Base-by-base conservation (phyloP, 129 eudicot species). In the Artemisia annua region DNA sequence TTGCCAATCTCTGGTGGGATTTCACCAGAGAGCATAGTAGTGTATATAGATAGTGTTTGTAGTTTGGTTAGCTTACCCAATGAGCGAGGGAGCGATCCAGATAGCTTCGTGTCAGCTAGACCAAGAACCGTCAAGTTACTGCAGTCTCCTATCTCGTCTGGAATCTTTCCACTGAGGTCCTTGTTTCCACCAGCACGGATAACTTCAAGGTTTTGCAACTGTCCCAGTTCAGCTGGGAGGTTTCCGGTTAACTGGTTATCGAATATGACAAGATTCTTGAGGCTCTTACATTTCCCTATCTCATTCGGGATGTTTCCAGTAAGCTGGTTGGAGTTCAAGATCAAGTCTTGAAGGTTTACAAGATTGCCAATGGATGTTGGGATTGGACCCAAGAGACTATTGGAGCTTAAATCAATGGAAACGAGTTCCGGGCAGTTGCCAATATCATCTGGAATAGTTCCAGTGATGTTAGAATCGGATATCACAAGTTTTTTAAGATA, bases 181-280 rank as follows among this genome's bases (percentile, higher is more conserved):
- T 44, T 48, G 73, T 80, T 86, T 43, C 91, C 91, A 53, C 91
- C 91, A 4, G 87, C 85, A 18, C 86, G 85, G 55, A 86, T 77
- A 59, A 83, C 49, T 78, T 83, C 70, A 24, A 86, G 77, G 39
- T 48, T 50, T 67, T 26, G 55, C 26, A 86, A 71, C 13, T 64
- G 61, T 20, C 84, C 81, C 1, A 86, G 60, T 64, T 59, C 81
- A 20, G 43, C 46, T 5, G 84, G 87, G 60, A 86, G 78, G 51
- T 46, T 20, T 32, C 87, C 86, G 5, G 72, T 52, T 32, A 86
- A 75, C 48, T 63, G 87, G 79, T 83, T 86, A 52, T 86, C 91
- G 28, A 80, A 86, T 43, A 86, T 66, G 53, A 80, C 82, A 71
- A 86, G 83, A 65, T 78, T 82, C 70, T 63, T 56, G 35, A 86